Evolutionary conservation across 1,139 yeast species (phyloP).

Genomic region (Kodamaea sp.): DNA sequence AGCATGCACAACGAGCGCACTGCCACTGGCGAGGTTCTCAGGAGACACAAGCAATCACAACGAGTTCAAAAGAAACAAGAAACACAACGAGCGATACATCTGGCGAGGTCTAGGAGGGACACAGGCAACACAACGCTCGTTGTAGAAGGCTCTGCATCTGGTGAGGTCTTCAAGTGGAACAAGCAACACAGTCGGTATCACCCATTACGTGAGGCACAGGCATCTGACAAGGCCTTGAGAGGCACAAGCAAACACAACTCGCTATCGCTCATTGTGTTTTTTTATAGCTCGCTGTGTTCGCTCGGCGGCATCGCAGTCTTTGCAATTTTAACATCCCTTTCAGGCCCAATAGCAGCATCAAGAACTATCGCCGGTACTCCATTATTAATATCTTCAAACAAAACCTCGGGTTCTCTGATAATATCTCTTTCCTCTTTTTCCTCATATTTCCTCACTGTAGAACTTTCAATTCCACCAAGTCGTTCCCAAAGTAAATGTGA

Average conservation of each 20-base stretch:
- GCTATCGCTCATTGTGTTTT: not conserved
- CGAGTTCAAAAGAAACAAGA: no score
- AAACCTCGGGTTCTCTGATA: conserved; percentile 29
- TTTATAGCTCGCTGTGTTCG: not conserved
- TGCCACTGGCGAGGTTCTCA: no score
- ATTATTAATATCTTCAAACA: conserved; percentile 35
- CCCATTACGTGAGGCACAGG: no score
- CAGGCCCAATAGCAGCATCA: conserved; percentile 19
- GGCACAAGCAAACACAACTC: not conserved
- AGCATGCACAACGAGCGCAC: no score
- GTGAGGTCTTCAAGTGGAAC: no score
- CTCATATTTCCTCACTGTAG: conserved; percentile 30
- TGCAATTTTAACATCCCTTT: conserved; percentile 11
- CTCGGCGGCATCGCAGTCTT: conserved; percentile 23
- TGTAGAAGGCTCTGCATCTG: no score
- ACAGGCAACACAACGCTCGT: no score
- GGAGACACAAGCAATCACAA: no score
- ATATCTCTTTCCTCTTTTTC: conserved; percentile 15
- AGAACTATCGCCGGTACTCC: conserved; percentile 40
- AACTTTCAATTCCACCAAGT: conserved; percentile 39
- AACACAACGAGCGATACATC: no score
- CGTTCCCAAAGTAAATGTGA: conserved; percentile 46
- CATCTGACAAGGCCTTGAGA: conserved; percentile 6
- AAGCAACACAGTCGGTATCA: no score
- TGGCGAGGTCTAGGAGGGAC: no score